These are phyloP conservation scores for Euphrasia arctica DNA, from an alignment of 305 asterid genomes.

Conservation along the genomic window DNA sequence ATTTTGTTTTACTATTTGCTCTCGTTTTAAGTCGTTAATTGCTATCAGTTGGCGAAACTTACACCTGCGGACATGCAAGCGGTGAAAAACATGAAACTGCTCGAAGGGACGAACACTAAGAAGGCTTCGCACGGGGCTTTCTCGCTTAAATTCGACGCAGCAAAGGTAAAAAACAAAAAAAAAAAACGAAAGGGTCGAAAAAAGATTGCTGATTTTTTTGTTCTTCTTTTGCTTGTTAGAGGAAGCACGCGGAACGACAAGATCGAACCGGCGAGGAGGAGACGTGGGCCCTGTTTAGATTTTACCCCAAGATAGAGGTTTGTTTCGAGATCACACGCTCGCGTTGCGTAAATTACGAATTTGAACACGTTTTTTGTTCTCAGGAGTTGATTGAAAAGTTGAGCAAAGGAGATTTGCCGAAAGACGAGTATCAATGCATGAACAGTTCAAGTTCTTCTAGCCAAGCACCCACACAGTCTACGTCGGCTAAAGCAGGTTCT, in stretches of 20 bases:
- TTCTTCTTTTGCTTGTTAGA: conserved; percentile 47
- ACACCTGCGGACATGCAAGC: conserved; percentile 85
- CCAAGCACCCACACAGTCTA: conserved; percentile 35
- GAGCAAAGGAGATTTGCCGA: conserved; percentile 69
- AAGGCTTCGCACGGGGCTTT: conserved; percentile 62
- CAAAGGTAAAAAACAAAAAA: conserved; percentile 52
- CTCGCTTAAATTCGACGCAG: conserved; percentile 91
- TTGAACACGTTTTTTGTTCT: conserved; percentile 25
- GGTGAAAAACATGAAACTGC: conserved; percentile 80
- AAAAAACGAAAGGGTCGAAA: conserved; percentile 3
- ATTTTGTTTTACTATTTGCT: not conserved
- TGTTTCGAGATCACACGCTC: conserved; percentile 25
- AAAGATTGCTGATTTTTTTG: conserved; percentile 35
- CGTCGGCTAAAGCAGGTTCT: conserved; percentile 45
- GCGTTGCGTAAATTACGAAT: too few species aligned
- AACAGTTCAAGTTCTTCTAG: conserved; percentile 42
- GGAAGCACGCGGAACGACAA: conserved; percentile 79
- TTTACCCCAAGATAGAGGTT: conserved; percentile 95
- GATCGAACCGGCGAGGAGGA: conserved; percentile 93
- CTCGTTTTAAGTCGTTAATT: too few species aligned
- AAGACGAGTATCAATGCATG: conserved; percentile 79
- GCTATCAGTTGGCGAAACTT: conserved; percentile 74
- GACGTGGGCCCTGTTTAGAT: conserved; percentile 85
- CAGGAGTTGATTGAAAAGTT: conserved; percentile 87
- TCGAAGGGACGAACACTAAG: conserved; percentile 59